These are phyloP conservation scores for Nakazawaea laoshanensis DNA, from an alignment of 805 yeast species.

Conservation along the genomic window DNA sequence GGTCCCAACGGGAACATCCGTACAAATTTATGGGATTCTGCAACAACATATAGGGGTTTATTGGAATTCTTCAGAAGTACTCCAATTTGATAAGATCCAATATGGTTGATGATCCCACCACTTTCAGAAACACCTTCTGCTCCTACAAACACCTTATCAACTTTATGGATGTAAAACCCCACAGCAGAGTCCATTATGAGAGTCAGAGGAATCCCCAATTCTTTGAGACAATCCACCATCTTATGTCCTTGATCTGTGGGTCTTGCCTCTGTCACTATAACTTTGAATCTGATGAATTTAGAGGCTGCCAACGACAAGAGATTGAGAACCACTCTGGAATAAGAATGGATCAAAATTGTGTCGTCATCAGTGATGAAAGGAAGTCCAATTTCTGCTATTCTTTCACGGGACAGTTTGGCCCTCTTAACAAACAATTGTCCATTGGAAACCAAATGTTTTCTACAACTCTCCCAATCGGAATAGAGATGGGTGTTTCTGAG, in stretches of 20 bases:
- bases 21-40: conserved; percentile 94
- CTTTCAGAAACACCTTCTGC: conserved; percentile 99
- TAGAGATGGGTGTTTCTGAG: conserved; percentile 79
- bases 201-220: conserved; percentile 76
- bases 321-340: conserved; percentile 81
- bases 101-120: conserved; percentile 94
- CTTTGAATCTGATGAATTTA: conserved; percentile 77
- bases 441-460: conserved; percentile 80
- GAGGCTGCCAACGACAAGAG: conserved; percentile 69
- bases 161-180: conserved; percentile 84
- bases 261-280: conserved; percentile 87
- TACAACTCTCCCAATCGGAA: conserved; percentile 93
- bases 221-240: conserved; percentile 62
- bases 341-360: conserved; percentile 81
- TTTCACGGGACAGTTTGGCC: conserved; percentile 82
- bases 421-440: conserved; percentile 88
- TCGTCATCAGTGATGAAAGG: conserved; percentile 93
- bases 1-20: conserved; percentile 93
- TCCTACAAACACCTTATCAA: conserved; percentile 91
- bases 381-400: conserved; percentile 80
- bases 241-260: conserved; percentile 70
- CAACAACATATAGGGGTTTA: conserved; percentile 89
- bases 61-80: conserved; percentile 84
- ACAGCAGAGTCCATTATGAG: conserved; percentile 90
- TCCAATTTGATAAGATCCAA: conserved; percentile 93